A percentile compares a stretch with the other conserved stretches of the same genome.
phyloP scores from a whole-genome alignment of 371 early-diverging fungal genomes.

The Mortierella sp. region DNA sequence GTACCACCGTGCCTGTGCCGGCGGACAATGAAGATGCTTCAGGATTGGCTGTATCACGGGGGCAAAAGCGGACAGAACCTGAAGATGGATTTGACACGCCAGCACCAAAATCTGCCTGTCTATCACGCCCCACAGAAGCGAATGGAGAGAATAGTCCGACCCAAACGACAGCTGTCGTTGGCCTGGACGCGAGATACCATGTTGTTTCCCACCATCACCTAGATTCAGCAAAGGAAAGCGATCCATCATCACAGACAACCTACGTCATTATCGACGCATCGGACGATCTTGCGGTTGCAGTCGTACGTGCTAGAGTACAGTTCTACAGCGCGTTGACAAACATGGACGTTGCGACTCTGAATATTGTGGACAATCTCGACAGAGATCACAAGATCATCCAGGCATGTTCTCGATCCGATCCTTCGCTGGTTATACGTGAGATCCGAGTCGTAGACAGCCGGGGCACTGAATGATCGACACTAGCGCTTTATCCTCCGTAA shows the following conservation, averaged over 20 bases:
- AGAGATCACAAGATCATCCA: conserved; percentile 15
- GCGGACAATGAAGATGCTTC: background rate
- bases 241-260: background rate
- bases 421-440: conserved; percentile 18
- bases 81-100: conserved; percentile 28
- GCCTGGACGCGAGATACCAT: conserved; percentile 7
- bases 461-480: background rate
- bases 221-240: background rate
- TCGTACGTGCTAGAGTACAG: conserved; percentile 20
- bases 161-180: background rate
- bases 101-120: background rate
- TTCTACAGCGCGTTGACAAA: conserved; percentile 17
- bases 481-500: no score
- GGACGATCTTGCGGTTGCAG: conserved; percentile 15
- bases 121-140: background rate
- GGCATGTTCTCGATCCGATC: conserved; percentile 26
- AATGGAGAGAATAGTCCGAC: background rate
- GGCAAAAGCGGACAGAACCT: conserved; percentile 33
- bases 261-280: conserved; percentile 15
- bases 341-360: conserved; percentile 12
- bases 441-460: conserved; percentile 19
- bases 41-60: background rate
- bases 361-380: conserved; percentile 25
- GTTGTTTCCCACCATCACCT: background rate
- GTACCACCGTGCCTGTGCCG: background rate